These are phyloP conservation scores for Urochloa ruziziensis DNA, from an alignment of 176 grass and related monocot species.

Conservation along the genomic window DNA sequence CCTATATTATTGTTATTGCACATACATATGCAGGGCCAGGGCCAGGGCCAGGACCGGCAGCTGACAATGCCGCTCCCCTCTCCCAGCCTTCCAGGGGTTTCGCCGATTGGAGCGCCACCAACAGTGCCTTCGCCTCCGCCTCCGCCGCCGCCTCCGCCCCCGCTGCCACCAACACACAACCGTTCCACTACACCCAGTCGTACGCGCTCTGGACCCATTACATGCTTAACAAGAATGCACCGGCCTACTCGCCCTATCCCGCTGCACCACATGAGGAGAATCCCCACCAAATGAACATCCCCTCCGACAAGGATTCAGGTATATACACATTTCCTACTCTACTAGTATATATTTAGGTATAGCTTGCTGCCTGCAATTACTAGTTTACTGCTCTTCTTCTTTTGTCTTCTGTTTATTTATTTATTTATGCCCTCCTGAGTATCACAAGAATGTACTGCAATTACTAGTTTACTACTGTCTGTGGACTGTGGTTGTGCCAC, in stretches of 20 bases:
- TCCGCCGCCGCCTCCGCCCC: not conserved
- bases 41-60: slow-evolving; percentile 11
- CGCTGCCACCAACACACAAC: slow-evolving; percentile 23
- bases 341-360: not conserved
- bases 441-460: not conserved
- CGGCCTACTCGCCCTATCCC: slow-evolving; percentile 26
- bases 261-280: slow-evolving; percentile 19
- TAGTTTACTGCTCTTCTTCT: not conserved
- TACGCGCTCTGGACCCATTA: slow-evolving; percentile 39
- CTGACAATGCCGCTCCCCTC: slow-evolving; percentile 24
- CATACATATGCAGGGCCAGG: not conserved
- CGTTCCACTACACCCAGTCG: slow-evolving; percentile 38
- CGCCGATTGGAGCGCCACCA: slow-evolving; percentile 35
- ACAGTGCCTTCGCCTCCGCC: slow-evolving; percentile 20
- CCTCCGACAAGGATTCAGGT: slow-evolving; percentile 35
- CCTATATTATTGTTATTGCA: not conserved
- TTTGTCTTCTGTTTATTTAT: no score
- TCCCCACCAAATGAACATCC: slow-evolving; percentile 23
- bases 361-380: not conserved
- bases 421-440: not conserved
- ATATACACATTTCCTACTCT: no score
- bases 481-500: not conserved
- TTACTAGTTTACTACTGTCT: no score
- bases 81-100: slow-evolving; percentile 22
- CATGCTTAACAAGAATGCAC: slow-evolving; percentile 44